A percentile compares a stretch with the other conserved stretches of the same genome.
These are phyloP conservation scores for Botryosphaeria dothidea DNA, from an alignment of 2,329 filamentous ascomycete species.

Conservation along the genomic window DNA sequence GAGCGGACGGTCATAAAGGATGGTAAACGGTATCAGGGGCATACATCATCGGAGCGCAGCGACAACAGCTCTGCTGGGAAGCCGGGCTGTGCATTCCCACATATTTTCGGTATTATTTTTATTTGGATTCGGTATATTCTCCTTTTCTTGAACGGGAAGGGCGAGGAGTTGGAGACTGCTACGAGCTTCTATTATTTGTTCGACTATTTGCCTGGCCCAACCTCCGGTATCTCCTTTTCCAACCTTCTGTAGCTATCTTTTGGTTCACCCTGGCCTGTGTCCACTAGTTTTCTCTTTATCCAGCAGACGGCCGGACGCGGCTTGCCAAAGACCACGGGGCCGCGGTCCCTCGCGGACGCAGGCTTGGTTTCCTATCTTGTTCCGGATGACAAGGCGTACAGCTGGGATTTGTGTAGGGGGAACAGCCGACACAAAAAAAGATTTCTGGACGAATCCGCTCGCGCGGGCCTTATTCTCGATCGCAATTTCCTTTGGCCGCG, in stretches of 20 bases:
- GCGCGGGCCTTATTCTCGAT: slow-evolving; percentile 34
- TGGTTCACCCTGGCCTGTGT: slow-evolving; percentile 1
- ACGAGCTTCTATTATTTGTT: neutral
- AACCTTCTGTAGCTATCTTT: slow-evolving; percentile 17
- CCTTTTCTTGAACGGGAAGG: slow-evolving; percentile 9
- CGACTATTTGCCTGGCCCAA: neutral
- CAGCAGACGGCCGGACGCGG: neutral
- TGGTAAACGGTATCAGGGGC: slow-evolving; percentile 14
- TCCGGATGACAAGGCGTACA: slow-evolving; percentile 2
- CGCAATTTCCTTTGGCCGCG: neutral
- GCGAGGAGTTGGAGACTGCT: neutral
- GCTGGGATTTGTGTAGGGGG: slow-evolving; percentile 3
- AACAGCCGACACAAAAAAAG: slow-evolving; percentile 16
- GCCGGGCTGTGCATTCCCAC: neutral
- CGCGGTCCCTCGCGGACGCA: neutral
- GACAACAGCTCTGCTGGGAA: slow-evolving; percentile 9
- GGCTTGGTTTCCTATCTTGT: neutral
- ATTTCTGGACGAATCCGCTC: slow-evolving; percentile 36
- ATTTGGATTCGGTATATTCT: slow-evolving; percentile 4
- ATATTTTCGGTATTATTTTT: slow-evolving; percentile 6
- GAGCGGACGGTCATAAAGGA: slow-evolving; percentile 13
- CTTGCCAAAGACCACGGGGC: neutral
- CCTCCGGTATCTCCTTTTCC: slow-evolving; percentile 24
- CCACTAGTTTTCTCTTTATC: slow-evolving; percentile 4
- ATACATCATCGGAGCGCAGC: slow-evolving; percentile 15